Conservation (phyloP, 2,329 filamentous ascomycete species). For the Bipolaris gigantea region DNA sequence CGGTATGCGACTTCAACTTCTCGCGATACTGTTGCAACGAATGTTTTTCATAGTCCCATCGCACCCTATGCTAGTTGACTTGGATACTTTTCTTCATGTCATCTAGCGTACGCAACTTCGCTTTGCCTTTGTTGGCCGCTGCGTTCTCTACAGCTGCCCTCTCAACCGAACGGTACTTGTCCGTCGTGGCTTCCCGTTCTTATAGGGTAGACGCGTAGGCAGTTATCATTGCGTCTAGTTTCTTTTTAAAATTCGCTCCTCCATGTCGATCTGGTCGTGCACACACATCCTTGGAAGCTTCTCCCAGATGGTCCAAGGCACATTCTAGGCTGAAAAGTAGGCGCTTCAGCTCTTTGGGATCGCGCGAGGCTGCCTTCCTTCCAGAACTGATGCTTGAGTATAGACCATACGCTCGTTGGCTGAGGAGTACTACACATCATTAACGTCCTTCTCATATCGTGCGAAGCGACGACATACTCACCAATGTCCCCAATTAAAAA, state of each 20-base stretch:
- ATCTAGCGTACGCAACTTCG: neutral
- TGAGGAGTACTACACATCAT: neutral
- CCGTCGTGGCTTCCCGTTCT: neutral
- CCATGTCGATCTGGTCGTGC: neutral
- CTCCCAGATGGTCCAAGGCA: neutral
- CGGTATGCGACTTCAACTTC: neutral
- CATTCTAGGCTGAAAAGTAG: neutral
- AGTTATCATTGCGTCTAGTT: neutral
- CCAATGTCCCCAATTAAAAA: neutral
- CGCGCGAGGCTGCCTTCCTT: neutral
- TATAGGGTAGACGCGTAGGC: neutral
- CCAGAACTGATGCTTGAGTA: neutral
- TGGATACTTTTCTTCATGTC: neutral
- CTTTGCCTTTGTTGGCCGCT: neutral
- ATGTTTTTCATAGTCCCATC: constrained; percentile 1
- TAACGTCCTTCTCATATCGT: neutral
- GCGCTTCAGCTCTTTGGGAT: neutral
- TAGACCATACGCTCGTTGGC: neutral
- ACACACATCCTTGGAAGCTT: neutral
- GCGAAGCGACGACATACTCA: neutral
- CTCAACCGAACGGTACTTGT: neutral
- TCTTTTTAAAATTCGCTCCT: neutral
- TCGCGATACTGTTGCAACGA: neutral
- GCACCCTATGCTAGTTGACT: neutral
- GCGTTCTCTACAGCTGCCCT: neutral